Evolutionary conservation across 2,329 filamentous ascomycete species (phyloP).

Genomic region (Aspergillus glaucus): DNA sequence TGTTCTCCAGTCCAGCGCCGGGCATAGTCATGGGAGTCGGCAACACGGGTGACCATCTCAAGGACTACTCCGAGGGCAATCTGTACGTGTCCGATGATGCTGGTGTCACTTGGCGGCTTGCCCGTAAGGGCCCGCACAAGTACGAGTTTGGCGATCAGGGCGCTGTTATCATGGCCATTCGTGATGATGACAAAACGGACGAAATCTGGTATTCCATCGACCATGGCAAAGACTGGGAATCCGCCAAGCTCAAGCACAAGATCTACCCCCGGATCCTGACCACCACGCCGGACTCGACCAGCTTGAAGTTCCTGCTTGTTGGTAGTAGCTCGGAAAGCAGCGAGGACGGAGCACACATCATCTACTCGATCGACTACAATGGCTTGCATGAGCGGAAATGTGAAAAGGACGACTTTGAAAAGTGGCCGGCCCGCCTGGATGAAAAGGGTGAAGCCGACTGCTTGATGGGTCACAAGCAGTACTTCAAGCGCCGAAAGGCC

Average conservation of each 20-base stretch:
- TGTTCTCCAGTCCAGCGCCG: constrained; percentile 90
- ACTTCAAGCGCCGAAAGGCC: constrained; percentile 76
- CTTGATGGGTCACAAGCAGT: constrained; percentile 93
- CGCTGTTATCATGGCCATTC: constrained; percentile 76
- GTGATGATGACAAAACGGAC: constrained; percentile 58
- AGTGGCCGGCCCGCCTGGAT: constrained; percentile 80
- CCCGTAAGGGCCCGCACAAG: constrained; percentile 74
- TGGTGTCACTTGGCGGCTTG: constrained; percentile 73
- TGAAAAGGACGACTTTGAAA: constrained; percentile 64
- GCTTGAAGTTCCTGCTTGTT: constrained; percentile 78
- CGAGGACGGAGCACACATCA: constrained; percentile 47
- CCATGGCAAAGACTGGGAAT: constrained; percentile 79
- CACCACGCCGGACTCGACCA: constrained; percentile 87
- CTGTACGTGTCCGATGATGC: constrained; percentile 89
- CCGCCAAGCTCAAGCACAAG: constrained; percentile 62
- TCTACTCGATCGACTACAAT: constrained; percentile 77
- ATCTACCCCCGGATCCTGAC: constrained; percentile 69
- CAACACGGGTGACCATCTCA: constrained; percentile 73
- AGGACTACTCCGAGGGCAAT: constrained; percentile 65
- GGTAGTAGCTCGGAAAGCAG: constrained; percentile 50
- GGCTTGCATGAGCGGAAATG: constrained; percentile 76
- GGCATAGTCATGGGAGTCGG: constrained; percentile 91
- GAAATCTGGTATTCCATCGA: constrained; percentile 72
- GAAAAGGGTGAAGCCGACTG: constrained; percentile 76
- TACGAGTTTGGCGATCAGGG: constrained; percentile 96